Evolutionary conservation across 2,329 filamentous ascomycete genomes (phyloP).

Genomic region (Clarireedia monteithiana): DNA sequence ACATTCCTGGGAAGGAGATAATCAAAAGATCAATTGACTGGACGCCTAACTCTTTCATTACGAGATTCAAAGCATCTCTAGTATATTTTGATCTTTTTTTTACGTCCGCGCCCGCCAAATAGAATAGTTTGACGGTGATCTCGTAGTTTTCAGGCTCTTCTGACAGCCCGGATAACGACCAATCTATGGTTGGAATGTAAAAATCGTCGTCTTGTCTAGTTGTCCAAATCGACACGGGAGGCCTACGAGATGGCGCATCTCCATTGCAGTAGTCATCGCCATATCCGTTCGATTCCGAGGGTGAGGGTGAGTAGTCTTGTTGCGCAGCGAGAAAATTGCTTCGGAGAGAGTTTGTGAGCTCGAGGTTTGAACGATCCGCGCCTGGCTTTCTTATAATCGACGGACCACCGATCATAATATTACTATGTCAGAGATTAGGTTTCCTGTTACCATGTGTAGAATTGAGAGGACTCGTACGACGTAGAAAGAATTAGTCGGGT

Average conservation of each 20-base stretch:
- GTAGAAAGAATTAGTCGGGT: constrained; percentile 82
- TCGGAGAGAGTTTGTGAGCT: constrained; percentile 81
- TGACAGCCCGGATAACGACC: constrained; percentile 59
- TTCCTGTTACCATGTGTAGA: not conserved
- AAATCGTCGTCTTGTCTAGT: constrained; percentile 50
- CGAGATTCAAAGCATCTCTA: constrained; percentile 69
- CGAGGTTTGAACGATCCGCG: constrained; percentile 80
- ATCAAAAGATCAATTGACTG: constrained; percentile 79
- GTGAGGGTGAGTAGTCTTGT: constrained; percentile 43
- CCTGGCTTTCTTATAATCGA: constrained; percentile 75
- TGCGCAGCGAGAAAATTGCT: constrained; percentile 74
- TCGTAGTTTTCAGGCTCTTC: constrained; percentile 85
- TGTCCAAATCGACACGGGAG: constrained; percentile 54
- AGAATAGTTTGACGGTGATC: constrained; percentile 93
- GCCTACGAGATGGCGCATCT: constrained; percentile 22
- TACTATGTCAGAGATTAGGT: constrained; percentile 20
- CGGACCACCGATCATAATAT: constrained; percentile 64
- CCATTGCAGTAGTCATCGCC: constrained; percentile 28
- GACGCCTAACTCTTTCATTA: constrained; percentile 71
- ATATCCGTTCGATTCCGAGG: constrained; percentile 32
- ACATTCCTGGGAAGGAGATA: constrained; percentile 85
- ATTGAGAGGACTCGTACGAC: constrained; percentile 50
- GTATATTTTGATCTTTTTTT: constrained; percentile 62
- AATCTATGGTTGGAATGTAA: constrained; percentile 73
- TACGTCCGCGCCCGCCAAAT: constrained; percentile 64